Evolutionary conservation across 106 monocot species (phyloP), one percentile per base, ranked within the genome.

Genomic region (Hemerocallis citrina): DNA sequence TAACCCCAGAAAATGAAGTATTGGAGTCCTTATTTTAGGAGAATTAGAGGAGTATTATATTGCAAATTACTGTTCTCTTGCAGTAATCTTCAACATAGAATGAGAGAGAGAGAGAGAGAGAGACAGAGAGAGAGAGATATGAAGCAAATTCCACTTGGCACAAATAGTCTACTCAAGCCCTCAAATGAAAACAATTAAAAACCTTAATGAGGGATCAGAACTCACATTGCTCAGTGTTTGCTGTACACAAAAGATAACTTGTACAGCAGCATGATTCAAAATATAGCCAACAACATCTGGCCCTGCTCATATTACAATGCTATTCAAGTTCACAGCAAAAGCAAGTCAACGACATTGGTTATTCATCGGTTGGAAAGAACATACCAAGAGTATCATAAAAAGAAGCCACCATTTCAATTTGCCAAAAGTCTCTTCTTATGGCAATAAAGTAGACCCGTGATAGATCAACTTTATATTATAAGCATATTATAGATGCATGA

Each of bases 331-430:
- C 6, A 21, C n/a, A 34, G 21, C 27, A 57, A 34, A 28, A 35
- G 10, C 34, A n/a, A n/a, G 42, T 44, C 2, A 62, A 29, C 16
- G 17, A 14, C 25, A 59, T 62, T 39, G 10, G 2, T 10, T 44
- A 27, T 43, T 11, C n/a, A n/a, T n/a, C n/a, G n/a, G n/a, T n/a
- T 24, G 44, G 23, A 62, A 30, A 43, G 5, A 17, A 16, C 73
- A 64, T 82, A 98, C 98, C 98, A 62, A 98, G 80, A 50, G 98
- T 98, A 51, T 98, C 98, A 82, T 98, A 98, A n/a, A n/a, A n/a
- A n/a, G n/a, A n/a, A n/a, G n/a, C n/a, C n/a, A n/a, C n/a, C n/a
- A n/a, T n/a, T n/a, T n/a, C n/a, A n/a, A n/a, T n/a, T n/a, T n/a
- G n/a, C n/a, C n/a, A n/a, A n/a, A n/a, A n/a, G n/a, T n/a, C n/a